Percentiles rank a stretch among this genome's conserved stretches.
These are phyloP conservation scores for Penicillium capsulatum DNA, from an alignment of 2,329 filamentous ascomycete species.

Conservation along the genomic window DNA sequence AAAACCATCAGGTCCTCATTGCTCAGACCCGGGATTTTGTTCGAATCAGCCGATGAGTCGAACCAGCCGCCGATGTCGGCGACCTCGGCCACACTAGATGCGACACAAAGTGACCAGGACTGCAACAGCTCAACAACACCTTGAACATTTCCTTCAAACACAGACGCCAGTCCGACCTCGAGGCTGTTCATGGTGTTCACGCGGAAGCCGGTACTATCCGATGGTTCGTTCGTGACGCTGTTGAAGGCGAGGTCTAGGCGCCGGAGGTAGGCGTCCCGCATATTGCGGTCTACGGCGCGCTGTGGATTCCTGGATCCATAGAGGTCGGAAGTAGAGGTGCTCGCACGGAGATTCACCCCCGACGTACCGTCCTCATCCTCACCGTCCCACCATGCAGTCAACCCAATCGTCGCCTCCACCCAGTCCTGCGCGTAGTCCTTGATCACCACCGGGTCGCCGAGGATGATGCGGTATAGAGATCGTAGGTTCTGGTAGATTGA, in stretches of 20 bases:
- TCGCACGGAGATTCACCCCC: conserved; percentile 23
- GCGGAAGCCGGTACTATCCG: conserved; percentile 60
- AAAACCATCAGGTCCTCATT: conserved; percentile 82
- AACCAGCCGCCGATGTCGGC: conserved; percentile 83
- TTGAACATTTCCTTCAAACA: conserved; percentile 78
- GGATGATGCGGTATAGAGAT: conserved; percentile 72
- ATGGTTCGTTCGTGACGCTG: conserved; percentile 57
- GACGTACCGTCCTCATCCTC: conserved; percentile 53
- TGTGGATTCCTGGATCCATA: conserved; percentile 35
- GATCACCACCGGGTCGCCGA: conserved; percentile 72
- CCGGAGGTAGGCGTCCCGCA: conserved; percentile 66
- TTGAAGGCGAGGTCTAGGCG: conserved; percentile 69
- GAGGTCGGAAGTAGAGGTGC: conserved; percentile 22
- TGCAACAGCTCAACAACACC: conserved; percentile 70
- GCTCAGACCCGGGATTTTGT: conserved; percentile 62
- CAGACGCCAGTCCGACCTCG: conserved; percentile 75
- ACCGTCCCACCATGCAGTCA: conserved; percentile 92
- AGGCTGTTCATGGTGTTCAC: conserved; percentile 71
- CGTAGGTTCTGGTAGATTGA: conserved; percentile 81
- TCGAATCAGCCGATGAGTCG: conserved; percentile 51
- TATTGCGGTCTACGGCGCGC: conserved; percentile 48
- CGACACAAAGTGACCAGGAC: conserved; percentile 74
- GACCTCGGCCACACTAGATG: conserved; percentile 75
- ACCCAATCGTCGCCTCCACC: conserved; percentile 79
- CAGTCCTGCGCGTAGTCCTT: conserved; percentile 78